Percentiles rank a stretch among this genome's conserved stretches.
Evolutionary conservation across 1,139 yeast species (phyloP).

Genomic region (Hemisphaericaspora lyxosophila): DNA sequence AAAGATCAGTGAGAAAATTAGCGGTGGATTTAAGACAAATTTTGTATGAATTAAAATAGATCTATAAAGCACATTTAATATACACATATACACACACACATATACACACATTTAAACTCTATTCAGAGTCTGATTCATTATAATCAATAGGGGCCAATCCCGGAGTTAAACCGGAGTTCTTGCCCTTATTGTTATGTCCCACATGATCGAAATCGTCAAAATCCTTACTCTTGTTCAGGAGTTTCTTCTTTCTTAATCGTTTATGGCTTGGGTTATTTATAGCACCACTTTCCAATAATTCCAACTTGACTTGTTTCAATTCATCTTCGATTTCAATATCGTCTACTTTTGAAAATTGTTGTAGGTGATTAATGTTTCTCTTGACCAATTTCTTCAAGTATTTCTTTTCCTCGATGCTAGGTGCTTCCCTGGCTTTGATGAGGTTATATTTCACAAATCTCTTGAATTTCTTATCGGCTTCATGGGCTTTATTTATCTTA

Average conservation of each 20-base stretch:
- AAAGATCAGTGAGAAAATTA: slow-evolving; percentile 69
- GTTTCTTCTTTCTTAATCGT: slow-evolving; percentile 30
- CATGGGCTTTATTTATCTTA: slow-evolving; percentile 34
- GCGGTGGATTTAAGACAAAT: slow-evolving; percentile 80
- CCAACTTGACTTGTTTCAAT: slow-evolving; percentile 39
- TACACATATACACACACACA: slow-evolving; percentile 4
- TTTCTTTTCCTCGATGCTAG: slow-evolving; percentile 46
- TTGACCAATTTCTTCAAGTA: slow-evolving; percentile 50
- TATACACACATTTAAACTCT: slow-evolving; percentile 5
- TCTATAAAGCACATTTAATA: slow-evolving; percentile 3
- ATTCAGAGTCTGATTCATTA: slow-evolving; percentile 46
- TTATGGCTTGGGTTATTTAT: slow-evolving; percentile 22
- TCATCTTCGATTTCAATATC: slow-evolving; percentile 46
- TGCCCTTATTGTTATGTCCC: slow-evolving; percentile 44
- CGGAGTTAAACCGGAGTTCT: slow-evolving; percentile 71
- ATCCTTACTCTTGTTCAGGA: slow-evolving; percentile 1
- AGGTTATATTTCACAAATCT: slow-evolving; percentile 53
- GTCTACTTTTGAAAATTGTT: slow-evolving; percentile 45
- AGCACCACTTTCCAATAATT: slow-evolving; percentile 27
- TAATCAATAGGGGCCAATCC: slow-evolving; percentile 88
- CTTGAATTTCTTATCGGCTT: slow-evolving; percentile 40
- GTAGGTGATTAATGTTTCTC: slow-evolving; percentile 48
- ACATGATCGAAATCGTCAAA: slow-evolving; percentile 42
- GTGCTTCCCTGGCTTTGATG: slow-evolving; percentile 35
- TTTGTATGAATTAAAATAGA: slow-evolving; percentile 51